These are phyloP conservation scores for Brassica carinata DNA, from an alignment of 345 rosid genomes.

Conservation along the genomic window DNA sequence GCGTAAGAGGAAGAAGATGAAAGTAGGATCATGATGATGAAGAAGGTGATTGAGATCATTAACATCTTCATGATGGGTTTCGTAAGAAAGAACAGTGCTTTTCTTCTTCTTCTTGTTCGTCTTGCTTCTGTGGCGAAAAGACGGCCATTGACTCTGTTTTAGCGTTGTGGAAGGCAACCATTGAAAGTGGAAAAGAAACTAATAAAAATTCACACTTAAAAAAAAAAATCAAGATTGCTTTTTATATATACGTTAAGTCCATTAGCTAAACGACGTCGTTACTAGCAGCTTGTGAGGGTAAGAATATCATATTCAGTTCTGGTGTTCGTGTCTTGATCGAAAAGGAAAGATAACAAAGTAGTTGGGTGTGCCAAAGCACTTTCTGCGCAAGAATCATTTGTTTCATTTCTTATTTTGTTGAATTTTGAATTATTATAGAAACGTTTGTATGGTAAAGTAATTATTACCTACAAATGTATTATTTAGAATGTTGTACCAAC, in stretches of 20 bases:
- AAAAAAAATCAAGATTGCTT: neutral
- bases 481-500: neutral
- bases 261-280: neutral
- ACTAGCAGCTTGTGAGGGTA: neutral
- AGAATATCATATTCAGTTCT: neutral
- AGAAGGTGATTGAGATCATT: constrained; percentile 30
- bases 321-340: constrained; percentile 5
- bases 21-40: neutral
- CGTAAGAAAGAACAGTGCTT: constrained; percentile 1
- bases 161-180: constrained; percentile 37
- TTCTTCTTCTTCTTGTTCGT: neutral
- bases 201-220: constrained; percentile 27
- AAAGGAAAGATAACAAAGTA: neutral
- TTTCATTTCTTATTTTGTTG: neutral
- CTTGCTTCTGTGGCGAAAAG: constrained; percentile 27
- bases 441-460: neutral
- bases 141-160: constrained; percentile 48
- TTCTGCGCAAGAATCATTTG: constrained; percentile 24
- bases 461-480: neutral
- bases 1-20: constrained; percentile 16
- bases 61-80: constrained; percentile 40
- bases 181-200: constrained; percentile 13
- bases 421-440: neutral
- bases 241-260: neutral
- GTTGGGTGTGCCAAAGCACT: constrained; percentile 23